Percentiles rank a stretch among this genome's conserved stretches.
These are phyloP conservation scores for Rhododendron williamsianum DNA, from an alignment of 148 eudicot species.

Conservation along the genomic window DNA sequence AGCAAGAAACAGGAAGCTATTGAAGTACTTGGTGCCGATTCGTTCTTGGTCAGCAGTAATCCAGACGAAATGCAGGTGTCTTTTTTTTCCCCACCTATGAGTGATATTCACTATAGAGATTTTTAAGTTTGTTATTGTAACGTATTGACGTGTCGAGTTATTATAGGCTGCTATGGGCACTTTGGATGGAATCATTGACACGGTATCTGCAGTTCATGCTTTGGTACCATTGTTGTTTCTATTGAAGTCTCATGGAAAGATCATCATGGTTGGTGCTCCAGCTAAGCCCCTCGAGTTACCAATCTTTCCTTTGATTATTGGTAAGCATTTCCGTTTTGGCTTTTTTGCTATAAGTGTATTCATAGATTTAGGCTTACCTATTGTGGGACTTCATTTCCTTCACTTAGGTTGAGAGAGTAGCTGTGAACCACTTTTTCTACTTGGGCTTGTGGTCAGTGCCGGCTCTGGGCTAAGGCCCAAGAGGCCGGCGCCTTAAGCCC, in stretches of 20 bases:
- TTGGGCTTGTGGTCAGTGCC: neutral
- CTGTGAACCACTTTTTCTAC: neutral
- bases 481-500: no score
- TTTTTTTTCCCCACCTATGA: neutral
- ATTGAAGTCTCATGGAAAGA: slow-evolving; percentile 20
- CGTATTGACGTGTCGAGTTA: neutral
- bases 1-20: slow-evolving; percentile 26
- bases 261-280: slow-evolving; percentile 16
- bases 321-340: neutral
- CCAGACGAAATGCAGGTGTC: slow-evolving; percentile 21
- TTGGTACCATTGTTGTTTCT: slow-evolving; percentile 11
- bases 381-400: no score
- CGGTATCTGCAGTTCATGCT: slow-evolving; percentile 17
- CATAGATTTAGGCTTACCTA: no score
- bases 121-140: neutral
- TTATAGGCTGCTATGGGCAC: slow-evolving; percentile 23
- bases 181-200: slow-evolving; percentile 22
- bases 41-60: slow-evolving; percentile 21
- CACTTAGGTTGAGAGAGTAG: neutral
- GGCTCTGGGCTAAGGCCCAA: no score
- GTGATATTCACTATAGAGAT: neutral
- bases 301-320: neutral
- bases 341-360: no score
- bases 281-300: neutral
- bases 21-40: slow-evolving; percentile 19